Evolutionary conservation across 805 yeast genomes (phyloP).

Genomic region (Ogataea corticis): DNA sequence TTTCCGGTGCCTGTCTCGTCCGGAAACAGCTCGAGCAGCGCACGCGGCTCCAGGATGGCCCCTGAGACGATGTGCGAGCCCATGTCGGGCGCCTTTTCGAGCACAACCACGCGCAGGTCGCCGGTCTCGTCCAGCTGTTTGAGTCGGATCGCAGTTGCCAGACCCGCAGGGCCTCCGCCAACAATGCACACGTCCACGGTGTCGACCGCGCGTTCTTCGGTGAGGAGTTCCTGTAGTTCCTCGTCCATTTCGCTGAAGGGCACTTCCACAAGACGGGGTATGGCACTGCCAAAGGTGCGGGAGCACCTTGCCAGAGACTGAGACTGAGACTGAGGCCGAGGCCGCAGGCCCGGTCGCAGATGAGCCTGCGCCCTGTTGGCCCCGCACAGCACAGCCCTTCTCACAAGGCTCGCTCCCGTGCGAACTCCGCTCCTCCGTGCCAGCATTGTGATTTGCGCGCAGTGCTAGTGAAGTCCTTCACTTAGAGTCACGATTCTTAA

Average conservation of each 20-base stretch:
- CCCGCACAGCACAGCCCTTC: too few species aligned
- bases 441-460: too few species aligned
- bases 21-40: constrained; percentile 81
- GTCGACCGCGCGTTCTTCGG: constrained; percentile 76
- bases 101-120: constrained; percentile 74
- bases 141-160: constrained; percentile 86
- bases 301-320: too few species aligned
- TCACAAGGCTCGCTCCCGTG: too few species aligned
- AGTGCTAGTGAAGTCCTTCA: too few species aligned
- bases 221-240: constrained; percentile 48
- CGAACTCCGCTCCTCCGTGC: too few species aligned
- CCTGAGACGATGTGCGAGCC: constrained; percentile 94
- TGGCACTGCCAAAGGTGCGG: neutral
- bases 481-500: too few species aligned
- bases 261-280: constrained; percentile 19
- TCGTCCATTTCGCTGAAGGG: constrained; percentile 32
- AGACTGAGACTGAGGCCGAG: too few species aligned
- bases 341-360: too few species aligned
- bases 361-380: too few species aligned
- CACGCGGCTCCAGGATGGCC: constrained; percentile 89
- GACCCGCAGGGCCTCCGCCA: constrained; percentile 98
- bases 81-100: constrained; percentile 91
- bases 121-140: constrained; percentile 79
- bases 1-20: constrained; percentile 56
- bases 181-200: constrained; percentile 92